phyloP scores from a whole-genome alignment of 352 stramenopile species.

The Globisporangium yorkense region DNA sequence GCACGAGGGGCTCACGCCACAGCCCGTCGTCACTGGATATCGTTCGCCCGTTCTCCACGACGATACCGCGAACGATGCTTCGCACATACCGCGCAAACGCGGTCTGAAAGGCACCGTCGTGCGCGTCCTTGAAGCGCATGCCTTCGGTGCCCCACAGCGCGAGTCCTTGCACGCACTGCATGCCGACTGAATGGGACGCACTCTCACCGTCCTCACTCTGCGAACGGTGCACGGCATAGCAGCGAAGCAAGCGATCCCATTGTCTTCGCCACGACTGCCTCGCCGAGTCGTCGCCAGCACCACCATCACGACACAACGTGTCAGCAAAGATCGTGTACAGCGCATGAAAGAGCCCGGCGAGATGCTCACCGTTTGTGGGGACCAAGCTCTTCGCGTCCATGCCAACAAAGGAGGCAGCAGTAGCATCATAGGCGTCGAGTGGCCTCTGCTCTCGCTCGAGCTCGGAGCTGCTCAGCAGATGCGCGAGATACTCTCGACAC shows the following conservation, averaged over 20 bases:
- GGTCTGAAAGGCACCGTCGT: conserved; percentile 15
- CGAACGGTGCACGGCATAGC: neutral
- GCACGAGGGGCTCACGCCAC: conserved; percentile 15
- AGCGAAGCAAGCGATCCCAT: conserved; percentile 11
- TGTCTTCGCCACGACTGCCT: conserved; percentile 1
- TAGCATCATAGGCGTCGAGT: neutral
- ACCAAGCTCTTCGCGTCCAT: neutral
- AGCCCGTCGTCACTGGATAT: conserved; percentile 24
- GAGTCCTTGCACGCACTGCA: conserved; percentile 3
- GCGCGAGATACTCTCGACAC: conserved; percentile 5
- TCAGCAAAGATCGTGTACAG: conserved; percentile 13
- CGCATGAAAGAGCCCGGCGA: conserved; percentile 10
- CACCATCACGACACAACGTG: conserved; percentile 2
- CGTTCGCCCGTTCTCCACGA: conserved; percentile 23
- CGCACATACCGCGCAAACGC: conserved; percentile 24
- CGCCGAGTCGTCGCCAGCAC: neutral
- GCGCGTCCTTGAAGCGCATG: neutral
- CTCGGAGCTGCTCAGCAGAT: conserved; percentile 5
- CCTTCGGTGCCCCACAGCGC: neutral
- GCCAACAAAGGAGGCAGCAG: neutral
- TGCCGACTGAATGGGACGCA: neutral
- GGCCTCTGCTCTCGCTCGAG: neutral
- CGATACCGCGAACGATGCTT: conserved; percentile 13
- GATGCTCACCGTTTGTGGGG: conserved; percentile 8
- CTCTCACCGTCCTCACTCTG: neutral